These are phyloP conservation scores for Penicillium cinerascens DNA, from an alignment of 495 filamentous ascomycete species.

Conservation along the genomic window DNA sequence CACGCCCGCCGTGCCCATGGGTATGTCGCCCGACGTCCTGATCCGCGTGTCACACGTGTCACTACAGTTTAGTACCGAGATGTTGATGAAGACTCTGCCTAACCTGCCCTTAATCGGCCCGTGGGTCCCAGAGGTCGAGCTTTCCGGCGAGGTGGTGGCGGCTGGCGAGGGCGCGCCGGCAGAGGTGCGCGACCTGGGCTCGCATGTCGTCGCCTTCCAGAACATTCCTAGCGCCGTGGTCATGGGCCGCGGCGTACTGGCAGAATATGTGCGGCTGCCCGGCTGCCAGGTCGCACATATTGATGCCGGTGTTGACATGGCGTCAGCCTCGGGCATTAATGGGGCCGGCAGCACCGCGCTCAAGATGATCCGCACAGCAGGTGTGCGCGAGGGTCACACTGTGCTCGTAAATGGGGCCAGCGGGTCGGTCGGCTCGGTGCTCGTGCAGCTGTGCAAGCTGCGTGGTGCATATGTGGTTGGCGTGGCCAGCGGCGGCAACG, in stretches of 20 bases:
- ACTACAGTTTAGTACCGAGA: slow-evolving; percentile 11
- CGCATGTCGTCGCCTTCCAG: slow-evolving; percentile 15
- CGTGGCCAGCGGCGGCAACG: slow-evolving; percentile 25
- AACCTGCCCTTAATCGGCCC: slow-evolving; percentile 10
- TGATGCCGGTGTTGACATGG: slow-evolving; percentile 15
- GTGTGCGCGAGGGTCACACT: slow-evolving; percentile 21
- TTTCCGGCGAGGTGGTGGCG: slow-evolving; percentile 16
- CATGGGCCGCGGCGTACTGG: slow-evolving; percentile 14
- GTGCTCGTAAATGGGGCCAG: slow-evolving; percentile 27
- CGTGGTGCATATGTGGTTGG: slow-evolving; percentile 22
- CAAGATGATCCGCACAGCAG: slow-evolving; percentile 22
- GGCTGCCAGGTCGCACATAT: slow-evolving; percentile 11
- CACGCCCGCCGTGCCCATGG: slow-evolving; percentile 7
- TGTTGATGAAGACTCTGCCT: slow-evolving; percentile 9
- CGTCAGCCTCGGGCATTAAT: slow-evolving; percentile 22
- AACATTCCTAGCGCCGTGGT: slow-evolving; percentile 7
- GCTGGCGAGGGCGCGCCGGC: slow-evolving; percentile 10
- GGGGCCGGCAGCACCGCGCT: slow-evolving; percentile 20
- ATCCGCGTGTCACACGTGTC: slow-evolving; percentile 21
- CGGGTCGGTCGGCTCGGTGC: slow-evolving; percentile 19
- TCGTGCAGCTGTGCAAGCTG: slow-evolving; percentile 24
- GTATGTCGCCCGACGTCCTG: slow-evolving; percentile 12
- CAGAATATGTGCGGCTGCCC: slow-evolving; percentile 16
- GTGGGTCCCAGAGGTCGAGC: slow-evolving; percentile 18
- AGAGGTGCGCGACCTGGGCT: slow-evolving; percentile 11